These are phyloP conservation scores for Gaeumannomyces tritici DNA, from an alignment of 2,329 filamentous ascomycete genomes.

Conservation along the genomic window DNA sequence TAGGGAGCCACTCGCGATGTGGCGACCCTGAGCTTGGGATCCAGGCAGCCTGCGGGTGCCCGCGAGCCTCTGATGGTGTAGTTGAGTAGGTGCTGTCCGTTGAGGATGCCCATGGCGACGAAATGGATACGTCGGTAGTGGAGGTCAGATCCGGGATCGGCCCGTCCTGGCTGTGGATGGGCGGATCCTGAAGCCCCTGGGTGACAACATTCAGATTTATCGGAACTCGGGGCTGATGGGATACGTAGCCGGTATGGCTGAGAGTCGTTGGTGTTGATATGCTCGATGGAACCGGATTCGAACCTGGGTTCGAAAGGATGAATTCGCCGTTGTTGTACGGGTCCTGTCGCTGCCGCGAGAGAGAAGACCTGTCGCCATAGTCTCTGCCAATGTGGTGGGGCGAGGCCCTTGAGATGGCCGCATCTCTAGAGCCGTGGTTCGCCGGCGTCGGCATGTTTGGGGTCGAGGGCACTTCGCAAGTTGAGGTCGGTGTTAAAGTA, in stretches of 20 bases:
- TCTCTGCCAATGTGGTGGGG: neutral
- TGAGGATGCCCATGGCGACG: slow-evolving; percentile 4
- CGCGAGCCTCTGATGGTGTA: slow-evolving; percentile 1
- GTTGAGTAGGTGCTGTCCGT: slow-evolving; percentile 5
- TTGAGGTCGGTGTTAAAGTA: slow-evolving; percentile 9
- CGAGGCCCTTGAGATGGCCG: neutral
- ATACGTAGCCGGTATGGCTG: neutral
- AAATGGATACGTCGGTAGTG: neutral
- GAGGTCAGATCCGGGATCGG: slow-evolving; percentile 2
- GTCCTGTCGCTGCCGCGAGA: neutral
- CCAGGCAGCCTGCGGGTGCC: neutral
- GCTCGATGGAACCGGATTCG: neutral
- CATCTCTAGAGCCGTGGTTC: neutral
- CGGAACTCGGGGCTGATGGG: neutral
- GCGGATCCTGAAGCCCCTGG: neutral
- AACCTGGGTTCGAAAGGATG: neutral
- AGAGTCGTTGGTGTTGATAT: neutral
- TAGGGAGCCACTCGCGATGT: neutral
- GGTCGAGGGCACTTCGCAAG: slow-evolving; percentile 14
- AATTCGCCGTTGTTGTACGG: neutral
- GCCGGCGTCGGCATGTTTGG: neutral
- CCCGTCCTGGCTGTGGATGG: slow-evolving; percentile 1
- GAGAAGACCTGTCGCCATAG: neutral
- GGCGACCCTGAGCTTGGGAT: neutral
- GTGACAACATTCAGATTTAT: slow-evolving; percentile 2